Evolutionary conservation across 2,329 filamentous ascomycete species (phyloP).

Genomic region (Paraphaeosphaeria minitans): DNA sequence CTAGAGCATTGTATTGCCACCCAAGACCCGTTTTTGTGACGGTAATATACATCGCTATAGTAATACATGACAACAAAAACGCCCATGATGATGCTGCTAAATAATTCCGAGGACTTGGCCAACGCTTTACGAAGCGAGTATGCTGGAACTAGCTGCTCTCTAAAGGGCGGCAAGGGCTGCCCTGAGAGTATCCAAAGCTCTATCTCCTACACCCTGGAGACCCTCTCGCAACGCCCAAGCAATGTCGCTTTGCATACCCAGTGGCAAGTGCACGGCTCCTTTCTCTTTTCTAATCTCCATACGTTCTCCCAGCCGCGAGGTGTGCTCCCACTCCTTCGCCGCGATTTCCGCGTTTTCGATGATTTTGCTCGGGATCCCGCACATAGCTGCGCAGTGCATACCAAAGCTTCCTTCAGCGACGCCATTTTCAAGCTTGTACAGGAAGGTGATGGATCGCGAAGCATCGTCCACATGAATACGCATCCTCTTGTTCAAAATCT

Average conservation of each 20-base stretch:
- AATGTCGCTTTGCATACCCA: constrained; percentile 88
- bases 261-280: constrained; percentile 77
- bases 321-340: constrained; percentile 93
- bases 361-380: constrained; percentile 82
- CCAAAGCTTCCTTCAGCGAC: constrained; percentile 97
- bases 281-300: constrained; percentile 73
- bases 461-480: constrained; percentile 89
- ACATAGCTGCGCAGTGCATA: constrained; percentile 99
- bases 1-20: not conserved
- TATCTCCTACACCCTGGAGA: constrained; percentile 51
- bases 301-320: constrained; percentile 84
- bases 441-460: constrained; percentile 86
- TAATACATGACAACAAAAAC: not conserved
- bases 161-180: constrained; percentile 62
- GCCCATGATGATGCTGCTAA: not conserved
- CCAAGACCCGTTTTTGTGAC: not conserved
- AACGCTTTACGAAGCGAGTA: not conserved
- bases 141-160: not conserved
- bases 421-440: constrained; percentile 92
- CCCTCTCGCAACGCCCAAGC: constrained; percentile 72
- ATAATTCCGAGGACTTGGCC: not conserved
- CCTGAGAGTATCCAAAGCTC: constrained; percentile 61
- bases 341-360: constrained; percentile 88
- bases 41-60: constrained; percentile 3
- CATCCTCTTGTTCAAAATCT: constrained; percentile 87